Conservation (phyloP, 768 basidiomycete genomes). For the Rhizopogon salebrosus region DNA sequence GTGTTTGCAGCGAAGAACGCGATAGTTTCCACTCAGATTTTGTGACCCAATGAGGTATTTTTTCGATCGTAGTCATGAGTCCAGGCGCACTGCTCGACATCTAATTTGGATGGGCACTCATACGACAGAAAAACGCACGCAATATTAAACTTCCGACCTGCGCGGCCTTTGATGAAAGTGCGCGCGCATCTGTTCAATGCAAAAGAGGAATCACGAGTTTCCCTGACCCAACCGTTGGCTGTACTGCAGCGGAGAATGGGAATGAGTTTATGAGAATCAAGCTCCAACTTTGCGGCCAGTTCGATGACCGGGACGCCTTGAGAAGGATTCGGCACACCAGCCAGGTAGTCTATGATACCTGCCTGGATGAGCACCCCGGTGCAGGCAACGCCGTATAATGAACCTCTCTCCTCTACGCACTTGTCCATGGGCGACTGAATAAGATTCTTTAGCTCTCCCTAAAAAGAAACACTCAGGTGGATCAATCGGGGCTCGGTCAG, state of each 20-base stretch:
- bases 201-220: constrained; percentile 13
- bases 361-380: constrained; percentile 13
- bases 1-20: constrained; percentile 17
- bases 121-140: constrained; percentile 4
- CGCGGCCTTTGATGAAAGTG: constrained; percentile 8
- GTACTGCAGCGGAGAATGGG: constrained; percentile 13
- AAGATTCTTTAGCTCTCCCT: constrained; percentile 1
- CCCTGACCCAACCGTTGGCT: constrained; percentile 14
- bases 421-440: constrained; percentile 3
- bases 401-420: background rate
- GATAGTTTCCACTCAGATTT: constrained; percentile 15
- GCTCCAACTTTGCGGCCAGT: constrained; percentile 7
- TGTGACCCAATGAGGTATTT: constrained; percentile 5
- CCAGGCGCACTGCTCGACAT: constrained; percentile 8
- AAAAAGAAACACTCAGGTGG: background rate
- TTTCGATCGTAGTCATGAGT: constrained; percentile 5
- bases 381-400: constrained; percentile 13
- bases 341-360: constrained; percentile 11
- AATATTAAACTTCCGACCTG: constrained; percentile 9
- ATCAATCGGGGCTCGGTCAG: background rate
- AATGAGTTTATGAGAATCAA: constrained; percentile 11
- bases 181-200: constrained; percentile 14
- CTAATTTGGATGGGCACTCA: background rate
- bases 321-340: background rate
- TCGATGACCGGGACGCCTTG: constrained; percentile 9